phyloP scores from a whole-genome alignment of 345 rosid genomes.

The Viola odorata region DNA sequence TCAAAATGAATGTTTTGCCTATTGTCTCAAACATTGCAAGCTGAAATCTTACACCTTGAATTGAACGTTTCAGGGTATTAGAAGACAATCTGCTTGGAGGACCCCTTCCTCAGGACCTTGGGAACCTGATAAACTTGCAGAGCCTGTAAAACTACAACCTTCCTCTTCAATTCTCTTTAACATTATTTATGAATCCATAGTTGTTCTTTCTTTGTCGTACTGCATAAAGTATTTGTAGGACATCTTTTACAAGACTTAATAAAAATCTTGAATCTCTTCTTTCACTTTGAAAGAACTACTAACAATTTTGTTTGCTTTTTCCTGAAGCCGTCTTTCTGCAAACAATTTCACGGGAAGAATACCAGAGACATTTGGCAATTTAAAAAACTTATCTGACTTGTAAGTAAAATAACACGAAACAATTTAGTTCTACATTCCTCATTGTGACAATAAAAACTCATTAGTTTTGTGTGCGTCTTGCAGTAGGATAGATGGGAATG shows the following conservation, averaged over 20 bases:
- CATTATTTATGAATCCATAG: too few species aligned
- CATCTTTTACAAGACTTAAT: too few species aligned
- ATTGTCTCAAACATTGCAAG: too few species aligned
- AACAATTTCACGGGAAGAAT: slow-evolving; percentile 69
- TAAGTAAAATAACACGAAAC: slow-evolving; percentile 31
- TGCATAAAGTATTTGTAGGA: too few species aligned
- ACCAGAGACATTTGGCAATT: slow-evolving; percentile 59
- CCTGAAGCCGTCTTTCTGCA: slow-evolving; percentile 55
- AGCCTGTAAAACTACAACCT: slow-evolving; percentile 41
- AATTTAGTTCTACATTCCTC: background rate
- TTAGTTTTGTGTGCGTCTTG: slow-evolving; percentile 11
- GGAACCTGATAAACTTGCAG: slow-evolving; percentile 45
- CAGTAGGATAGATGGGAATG: slow-evolving; percentile 78
- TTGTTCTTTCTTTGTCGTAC: too few species aligned
- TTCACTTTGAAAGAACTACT: too few species aligned
- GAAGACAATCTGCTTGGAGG: slow-evolving; percentile 63
- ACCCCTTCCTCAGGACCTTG: slow-evolving; percentile 51
- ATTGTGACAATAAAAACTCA: background rate
- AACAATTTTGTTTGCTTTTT: background rate
- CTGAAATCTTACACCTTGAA: background rate
- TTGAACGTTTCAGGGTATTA: slow-evolving; percentile 41
- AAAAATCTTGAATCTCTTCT: too few species aligned
- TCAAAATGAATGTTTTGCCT: background rate
- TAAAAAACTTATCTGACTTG: slow-evolving; percentile 67
- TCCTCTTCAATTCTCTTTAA: background rate